Base-by-base conservation (phyloP, 441 rosid species). In the Corymbia calophylla region DNA sequence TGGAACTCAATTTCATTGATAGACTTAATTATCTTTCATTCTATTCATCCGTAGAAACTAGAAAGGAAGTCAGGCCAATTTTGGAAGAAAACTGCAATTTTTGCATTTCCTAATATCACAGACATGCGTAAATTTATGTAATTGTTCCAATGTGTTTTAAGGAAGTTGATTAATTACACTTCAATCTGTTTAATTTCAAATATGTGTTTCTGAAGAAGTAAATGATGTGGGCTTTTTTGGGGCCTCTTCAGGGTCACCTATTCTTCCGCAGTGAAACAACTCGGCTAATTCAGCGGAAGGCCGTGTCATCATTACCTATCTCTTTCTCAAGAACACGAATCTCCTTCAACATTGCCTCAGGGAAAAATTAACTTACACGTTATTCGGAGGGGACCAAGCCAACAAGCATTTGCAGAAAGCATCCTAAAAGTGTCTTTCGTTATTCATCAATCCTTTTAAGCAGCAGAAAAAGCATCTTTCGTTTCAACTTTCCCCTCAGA, bases 341-440 rank as follows among this genome's bases (percentile, higher is more conserved):
- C 64, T 58, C 29, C 66, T 60, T 60, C 31, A 60, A 7, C 66
- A 11, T 60, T 60, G n/a, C 66, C 31, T 60, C 0, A 6, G 7
- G 66, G 0, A 60, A 7, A 60, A 60, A 60, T 60, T 25, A 25
- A 27, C 7, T 0, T 27, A 5, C n/a, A 25, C 15, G n/a, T 60
- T 25, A 27, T 60, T 60, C 29, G n/a, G n/a, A 60, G 66, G 2
- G n/a, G 66, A 60, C 66, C n/a, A 60, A 25, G 66, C 31, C 31
- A 11, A 0, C 31, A 0, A 60, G 66, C 66, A 60, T 60, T 60
- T 60, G 31, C 16, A 29, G 32, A 62, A 62, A 62, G 17, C 68
- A 62, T 62, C 15, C 64, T 27, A 25, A 25, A 27, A 60, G 66
- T 10, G 15, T 60, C 66, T 56, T 21, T 58, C 4, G n/a, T 39